Evolutionary conservation across 148 eudicot species (phyloP).

Genomic region (Tetragonia tetragonoides): DNA sequence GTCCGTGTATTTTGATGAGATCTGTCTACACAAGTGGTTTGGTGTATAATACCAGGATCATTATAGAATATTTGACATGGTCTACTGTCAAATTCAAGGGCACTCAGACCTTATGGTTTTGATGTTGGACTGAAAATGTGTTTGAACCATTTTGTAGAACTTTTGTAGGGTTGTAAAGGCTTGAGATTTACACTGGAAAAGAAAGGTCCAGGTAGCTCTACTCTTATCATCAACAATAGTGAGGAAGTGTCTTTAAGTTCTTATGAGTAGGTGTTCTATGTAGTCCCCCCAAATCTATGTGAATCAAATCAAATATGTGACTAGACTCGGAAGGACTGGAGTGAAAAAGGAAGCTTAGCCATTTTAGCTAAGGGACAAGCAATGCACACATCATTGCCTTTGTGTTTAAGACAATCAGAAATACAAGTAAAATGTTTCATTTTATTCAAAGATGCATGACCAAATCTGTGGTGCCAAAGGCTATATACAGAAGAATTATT

Average conservation of each 20-base stretch:
- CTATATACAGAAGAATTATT: too few species aligned
- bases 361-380: not conserved
- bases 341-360: not conserved
- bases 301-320: not conserved
- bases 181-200: not conserved
- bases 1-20: not conserved
- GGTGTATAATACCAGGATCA: not conserved
- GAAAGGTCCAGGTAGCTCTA: not conserved
- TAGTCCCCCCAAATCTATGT: not conserved
- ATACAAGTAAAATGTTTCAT: not conserved
- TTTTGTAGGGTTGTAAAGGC: not conserved
- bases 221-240: not conserved
- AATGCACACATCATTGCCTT: not conserved
- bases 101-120: not conserved
- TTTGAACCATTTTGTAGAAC: not conserved
- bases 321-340: not conserved
- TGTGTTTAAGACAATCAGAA: too few species aligned
- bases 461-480: not conserved
- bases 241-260: not conserved
- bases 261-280: not conserved
- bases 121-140: not conserved
- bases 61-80: not conserved
- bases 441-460: not conserved
- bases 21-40: not conserved
- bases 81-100: not conserved